Conservation (phyloP, 1,139 yeast genomes). For the Kluyveromyces marxianus region DNA sequence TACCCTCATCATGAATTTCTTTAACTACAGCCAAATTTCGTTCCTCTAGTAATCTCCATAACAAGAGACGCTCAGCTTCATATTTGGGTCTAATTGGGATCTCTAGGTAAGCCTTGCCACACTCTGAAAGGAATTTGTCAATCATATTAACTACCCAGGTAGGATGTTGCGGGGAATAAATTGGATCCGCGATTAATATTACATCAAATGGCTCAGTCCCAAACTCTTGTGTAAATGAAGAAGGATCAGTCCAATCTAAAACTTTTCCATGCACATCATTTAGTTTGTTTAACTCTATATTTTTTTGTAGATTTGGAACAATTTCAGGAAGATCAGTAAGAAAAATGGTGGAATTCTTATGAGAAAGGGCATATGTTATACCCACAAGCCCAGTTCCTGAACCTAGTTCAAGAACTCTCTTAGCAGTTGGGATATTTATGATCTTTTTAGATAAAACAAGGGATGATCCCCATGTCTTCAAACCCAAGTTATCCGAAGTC, state of each 20-base stretch:
- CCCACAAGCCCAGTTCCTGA: constrained; percentile 94
- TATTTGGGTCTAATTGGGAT: constrained; percentile 66
- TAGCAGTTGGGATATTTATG: constrained; percentile 8
- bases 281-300: constrained; percentile 46
- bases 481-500: constrained; percentile 79
- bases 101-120: constrained; percentile 54
- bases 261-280: constrained; percentile 37
- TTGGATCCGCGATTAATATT: constrained; percentile 76
- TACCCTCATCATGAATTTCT: constrained; percentile 49
- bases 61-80: constrained; percentile 50
- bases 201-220: constrained; percentile 41
- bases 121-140: constrained; percentile 32
- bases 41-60: constrained; percentile 49
- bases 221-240: constrained; percentile 30
- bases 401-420: constrained; percentile 65
- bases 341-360: constrained; percentile 33
- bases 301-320: constrained; percentile 54
- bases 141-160: constrained; percentile 58
- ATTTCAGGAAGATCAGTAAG: constrained; percentile 80
- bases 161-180: constrained; percentile 80
- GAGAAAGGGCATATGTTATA: constrained; percentile 42
- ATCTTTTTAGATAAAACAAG: constrained; percentile 52
- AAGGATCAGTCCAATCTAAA: constrained; percentile 72
- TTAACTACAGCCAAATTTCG: constrained; percentile 27
- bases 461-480: constrained; percentile 96